phyloP scores from a whole-genome alignment of 2,329 filamentous ascomycete species.

The Venturia pyrina region DNA sequence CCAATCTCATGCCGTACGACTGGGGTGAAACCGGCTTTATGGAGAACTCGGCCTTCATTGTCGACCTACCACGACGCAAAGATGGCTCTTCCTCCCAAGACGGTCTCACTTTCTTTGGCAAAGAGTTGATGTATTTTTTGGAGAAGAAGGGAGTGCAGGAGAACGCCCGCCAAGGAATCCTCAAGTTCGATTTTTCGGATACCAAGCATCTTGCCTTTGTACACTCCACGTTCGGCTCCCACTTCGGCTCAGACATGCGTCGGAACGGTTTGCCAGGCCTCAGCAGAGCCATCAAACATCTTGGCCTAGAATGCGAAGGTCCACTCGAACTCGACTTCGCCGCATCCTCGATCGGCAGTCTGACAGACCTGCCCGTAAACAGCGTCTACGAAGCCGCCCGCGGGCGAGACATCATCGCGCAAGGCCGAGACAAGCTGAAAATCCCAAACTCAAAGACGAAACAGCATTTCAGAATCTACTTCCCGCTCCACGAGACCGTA shows the following conservation, averaged over 20 bases:
- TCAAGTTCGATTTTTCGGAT: slow-evolving; percentile 70
- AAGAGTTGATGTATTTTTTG: slow-evolving; percentile 63
- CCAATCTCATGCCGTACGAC: slow-evolving; percentile 76
- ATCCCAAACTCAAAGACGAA: slow-evolving; percentile 11
- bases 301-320: slow-evolving; percentile 44
- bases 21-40: slow-evolving; percentile 80
- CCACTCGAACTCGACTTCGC: slow-evolving; percentile 63
- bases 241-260: slow-evolving; percentile 26
- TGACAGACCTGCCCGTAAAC: slow-evolving; percentile 58
- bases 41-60: slow-evolving; percentile 87
- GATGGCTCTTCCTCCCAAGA: slow-evolving; percentile 21
- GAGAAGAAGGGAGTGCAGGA: slow-evolving; percentile 54
- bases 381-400: slow-evolving; percentile 48
- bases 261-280: slow-evolving; percentile 67
- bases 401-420: slow-evolving; percentile 28
- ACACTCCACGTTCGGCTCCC: slow-evolving; percentile 62
- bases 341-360: slow-evolving; percentile 68
- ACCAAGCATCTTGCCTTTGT: slow-evolving; percentile 70
- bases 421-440: neutral
- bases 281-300: slow-evolving; percentile 51
- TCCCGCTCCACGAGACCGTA: slow-evolving; percentile 60
- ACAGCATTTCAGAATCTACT: slow-evolving; percentile 63
- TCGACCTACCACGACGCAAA: slow-evolving; percentile 64
- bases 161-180: slow-evolving; percentile 56
- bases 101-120: slow-evolving; percentile 49